Percentiles rank a stretch among this genome's conserved stretches.
Conservation (phyloP, 1,284 basidiomycete species). For the Anthracocystis walkeri region DNA sequence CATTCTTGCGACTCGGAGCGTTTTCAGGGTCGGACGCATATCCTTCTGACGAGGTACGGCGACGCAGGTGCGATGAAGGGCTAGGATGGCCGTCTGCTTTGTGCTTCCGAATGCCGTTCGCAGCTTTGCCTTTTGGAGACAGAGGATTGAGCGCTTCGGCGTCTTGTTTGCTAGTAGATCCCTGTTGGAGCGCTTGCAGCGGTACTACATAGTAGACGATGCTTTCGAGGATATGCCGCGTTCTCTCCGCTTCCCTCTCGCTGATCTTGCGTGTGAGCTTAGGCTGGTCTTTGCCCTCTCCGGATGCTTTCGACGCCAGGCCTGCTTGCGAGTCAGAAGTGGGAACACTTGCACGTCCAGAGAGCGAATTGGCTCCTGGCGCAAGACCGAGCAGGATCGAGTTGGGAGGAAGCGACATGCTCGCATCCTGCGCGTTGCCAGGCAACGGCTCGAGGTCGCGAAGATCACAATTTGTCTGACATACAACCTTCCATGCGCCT, state of each 20-base stretch:
- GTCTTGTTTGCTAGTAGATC: background rate
- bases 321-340: conserved; percentile 1
- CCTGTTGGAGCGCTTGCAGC: conserved; percentile 3
- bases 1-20: conserved; percentile 13
- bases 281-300: conserved; percentile 8
- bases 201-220: conserved; percentile 38
- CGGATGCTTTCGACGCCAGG: background rate
- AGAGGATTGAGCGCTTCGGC: background rate
- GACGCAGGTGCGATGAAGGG: conserved; percentile 13
- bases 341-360: conserved; percentile 18
- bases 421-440: conserved; percentile 26
- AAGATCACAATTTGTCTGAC: conserved; percentile 26
- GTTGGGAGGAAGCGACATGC: conserved; percentile 27
- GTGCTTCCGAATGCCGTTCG: background rate
- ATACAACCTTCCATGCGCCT: conserved; percentile 33
- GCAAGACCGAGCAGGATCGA: conserved; percentile 41
- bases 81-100: background rate
- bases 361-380: conserved; percentile 41
- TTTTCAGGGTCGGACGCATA: conserved; percentile 49
- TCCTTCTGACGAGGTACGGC: conserved; percentile 29
- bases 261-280: conserved; percentile 20
- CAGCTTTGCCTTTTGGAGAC: background rate
- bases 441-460: conserved; percentile 37
- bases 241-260: conserved; percentile 38
- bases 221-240: conserved; percentile 33